These are phyloP conservation scores for Citrus medica DNA, from an alignment of 345 rosid genomes.

Conservation along the genomic window DNA sequence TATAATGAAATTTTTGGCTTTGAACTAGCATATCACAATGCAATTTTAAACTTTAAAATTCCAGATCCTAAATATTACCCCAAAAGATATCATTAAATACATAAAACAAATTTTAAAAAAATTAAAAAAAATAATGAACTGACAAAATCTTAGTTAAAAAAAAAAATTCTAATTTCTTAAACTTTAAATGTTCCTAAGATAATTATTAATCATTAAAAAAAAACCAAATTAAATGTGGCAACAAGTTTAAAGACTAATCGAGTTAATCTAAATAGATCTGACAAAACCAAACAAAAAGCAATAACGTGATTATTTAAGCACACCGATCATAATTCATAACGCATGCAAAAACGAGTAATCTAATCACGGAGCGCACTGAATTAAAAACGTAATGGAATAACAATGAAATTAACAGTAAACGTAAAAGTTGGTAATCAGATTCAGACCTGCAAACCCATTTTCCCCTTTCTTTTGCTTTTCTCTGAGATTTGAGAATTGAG, in stretches of 20 bases:
- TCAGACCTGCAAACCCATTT: constrained; percentile 14
- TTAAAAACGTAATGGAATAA: not conserved
- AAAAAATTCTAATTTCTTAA: not conserved
- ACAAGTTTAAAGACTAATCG: not conserved
- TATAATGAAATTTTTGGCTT: not conserved
- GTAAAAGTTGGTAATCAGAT: not conserved
- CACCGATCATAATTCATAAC: not conserved
- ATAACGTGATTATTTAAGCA: not conserved
- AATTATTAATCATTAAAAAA: not conserved
- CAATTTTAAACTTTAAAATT: not conserved
- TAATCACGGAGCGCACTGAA: not conserved
- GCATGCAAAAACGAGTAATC: not conserved
- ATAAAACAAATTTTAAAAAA: not conserved
- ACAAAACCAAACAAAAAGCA: not conserved
- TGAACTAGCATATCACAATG: not conserved
- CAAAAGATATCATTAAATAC: not conserved
- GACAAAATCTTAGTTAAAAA: not conserved
- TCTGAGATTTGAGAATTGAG: no score
- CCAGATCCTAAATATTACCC: not conserved
- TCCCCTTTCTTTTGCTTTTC: not conserved
- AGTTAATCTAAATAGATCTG: not conserved
- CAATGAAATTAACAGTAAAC: no score
- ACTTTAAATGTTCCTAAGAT: not conserved
- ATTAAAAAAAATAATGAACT: not conserved
- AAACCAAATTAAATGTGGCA: not conserved